phyloP scores from a whole-genome alignment of 2,329 filamentous ascomycete genomes.

The Cladosporium sp. region DNA sequence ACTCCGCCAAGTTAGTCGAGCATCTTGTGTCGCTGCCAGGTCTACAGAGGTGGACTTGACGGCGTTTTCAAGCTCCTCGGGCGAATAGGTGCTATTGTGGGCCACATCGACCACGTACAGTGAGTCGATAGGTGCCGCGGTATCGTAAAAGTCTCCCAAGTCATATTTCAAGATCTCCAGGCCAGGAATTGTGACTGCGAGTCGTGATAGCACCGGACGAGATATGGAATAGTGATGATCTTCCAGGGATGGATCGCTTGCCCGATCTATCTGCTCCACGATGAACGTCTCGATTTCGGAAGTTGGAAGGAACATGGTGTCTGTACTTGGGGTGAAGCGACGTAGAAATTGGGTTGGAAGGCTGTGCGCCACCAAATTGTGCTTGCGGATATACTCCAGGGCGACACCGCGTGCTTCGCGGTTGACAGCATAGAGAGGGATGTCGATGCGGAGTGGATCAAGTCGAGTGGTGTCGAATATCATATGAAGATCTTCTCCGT shows the following conservation, averaged over 20 bases:
- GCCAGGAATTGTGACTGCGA: too few species aligned
- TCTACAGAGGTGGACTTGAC: too few species aligned
- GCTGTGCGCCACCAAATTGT: not conserved
- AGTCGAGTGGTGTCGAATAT: slow-evolving; percentile 1
- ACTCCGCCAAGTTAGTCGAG: too few species aligned
- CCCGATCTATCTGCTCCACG: not conserved
- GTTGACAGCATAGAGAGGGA: slow-evolving; percentile 1
- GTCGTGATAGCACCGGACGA: not conserved
- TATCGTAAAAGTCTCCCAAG: too few species aligned
- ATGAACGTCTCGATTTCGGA: not conserved
- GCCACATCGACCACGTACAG: too few species aligned
- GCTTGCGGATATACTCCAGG: not conserved
- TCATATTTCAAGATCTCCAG: too few species aligned
- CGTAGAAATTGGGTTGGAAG: not conserved
- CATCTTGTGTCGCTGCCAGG: too few species aligned
- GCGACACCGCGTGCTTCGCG: slow-evolving; percentile 9
- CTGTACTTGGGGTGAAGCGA: not conserved
- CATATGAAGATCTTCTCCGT: slow-evolving; percentile 5
- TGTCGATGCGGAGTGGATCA: not conserved
- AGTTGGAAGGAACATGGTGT: slow-evolving; percentile 6
- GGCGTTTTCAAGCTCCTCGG: too few species aligned
- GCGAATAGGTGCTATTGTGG: too few species aligned
- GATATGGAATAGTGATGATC: not conserved
- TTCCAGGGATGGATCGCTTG: not conserved
- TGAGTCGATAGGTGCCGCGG: too few species aligned